Conservation (phyloP, 2,329 filamentous ascomycete species). For the Calonectria ilicicola region DNA sequence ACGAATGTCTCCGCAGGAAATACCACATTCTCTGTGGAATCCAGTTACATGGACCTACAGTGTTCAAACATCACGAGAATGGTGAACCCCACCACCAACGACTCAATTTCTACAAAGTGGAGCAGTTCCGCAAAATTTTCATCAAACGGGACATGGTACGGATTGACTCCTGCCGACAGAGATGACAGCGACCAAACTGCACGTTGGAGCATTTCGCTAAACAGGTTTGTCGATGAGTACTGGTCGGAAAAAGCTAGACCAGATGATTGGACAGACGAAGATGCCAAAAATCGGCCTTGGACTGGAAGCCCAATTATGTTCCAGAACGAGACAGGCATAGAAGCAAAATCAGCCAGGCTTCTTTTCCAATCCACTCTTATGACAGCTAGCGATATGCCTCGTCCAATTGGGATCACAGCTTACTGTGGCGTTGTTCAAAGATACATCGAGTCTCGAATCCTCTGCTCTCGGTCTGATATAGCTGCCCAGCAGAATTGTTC, state of each 20-base stretch:
- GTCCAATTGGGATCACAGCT: not conserved
- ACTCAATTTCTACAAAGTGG: not conserved
- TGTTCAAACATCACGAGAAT: not conserved
- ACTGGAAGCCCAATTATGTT: not conserved
- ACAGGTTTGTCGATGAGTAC: not conserved
- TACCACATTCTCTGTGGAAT: constrained; percentile 21
- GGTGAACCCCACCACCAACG: not conserved
- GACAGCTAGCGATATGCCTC: too few relatives aligned
- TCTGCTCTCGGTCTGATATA: not conserved
- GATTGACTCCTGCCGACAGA: not conserved
- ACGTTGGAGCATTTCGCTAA: not conserved
- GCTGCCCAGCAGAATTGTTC: not conserved
- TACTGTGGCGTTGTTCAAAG: constrained; percentile 14
- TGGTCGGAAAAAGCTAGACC: not conserved
- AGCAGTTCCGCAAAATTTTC: not conserved
- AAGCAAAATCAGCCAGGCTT: not conserved
- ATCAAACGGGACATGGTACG: not conserved
- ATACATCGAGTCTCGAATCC: constrained; percentile 25
- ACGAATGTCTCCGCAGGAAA: constrained; percentile 11
- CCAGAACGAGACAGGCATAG: not conserved
- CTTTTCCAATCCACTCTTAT: not conserved
- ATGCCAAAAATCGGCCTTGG: not conserved
- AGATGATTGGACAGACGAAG: not conserved
- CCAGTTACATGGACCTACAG: constrained; percentile 21
- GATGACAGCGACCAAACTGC: not conserved